Conservation (phyloP, 805 yeast genomes). For the Lachancea fermentati region DNA sequence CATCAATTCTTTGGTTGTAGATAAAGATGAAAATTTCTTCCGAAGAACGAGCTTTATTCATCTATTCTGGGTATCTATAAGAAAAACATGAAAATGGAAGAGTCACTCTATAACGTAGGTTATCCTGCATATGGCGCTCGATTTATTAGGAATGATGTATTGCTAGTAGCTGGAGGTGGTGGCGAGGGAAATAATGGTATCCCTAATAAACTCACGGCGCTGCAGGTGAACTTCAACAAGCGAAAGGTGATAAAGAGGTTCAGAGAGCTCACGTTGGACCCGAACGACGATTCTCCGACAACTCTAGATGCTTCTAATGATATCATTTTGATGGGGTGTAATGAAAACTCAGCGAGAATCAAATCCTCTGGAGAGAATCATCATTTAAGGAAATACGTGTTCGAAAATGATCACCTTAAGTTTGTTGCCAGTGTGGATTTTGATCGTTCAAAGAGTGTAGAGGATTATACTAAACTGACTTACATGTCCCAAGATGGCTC, state of each 20-base stretch:
- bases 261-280: slow-evolving; percentile 55
- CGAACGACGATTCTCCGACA: slow-evolving; percentile 83
- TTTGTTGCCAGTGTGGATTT: slow-evolving; percentile 57
- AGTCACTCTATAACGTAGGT: slow-evolving; percentile 38
- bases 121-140: slow-evolving; percentile 80
- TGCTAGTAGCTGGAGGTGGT: slow-evolving; percentile 88
- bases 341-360: slow-evolving; percentile 57
- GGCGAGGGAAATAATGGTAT: slow-evolving; percentile 91
- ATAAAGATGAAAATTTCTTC: background rate
- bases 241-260: slow-evolving; percentile 46
- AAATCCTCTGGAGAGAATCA: slow-evolving; percentile 53
- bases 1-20: slow-evolving; percentile 1
- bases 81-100: slow-evolving; percentile 20
- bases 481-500: slow-evolving; percentile 52
- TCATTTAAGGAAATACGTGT: slow-evolving; percentile 64
- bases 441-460: slow-evolving; percentile 40
- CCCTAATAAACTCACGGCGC: slow-evolving; percentile 72
- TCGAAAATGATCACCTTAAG: slow-evolving; percentile 55
- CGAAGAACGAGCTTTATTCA: background rate
- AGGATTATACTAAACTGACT: slow-evolving; percentile 57
- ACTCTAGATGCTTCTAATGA: slow-evolving; percentile 53
- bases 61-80: background rate
- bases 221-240: slow-evolving; percentile 50
- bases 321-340: slow-evolving; percentile 66
- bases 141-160: slow-evolving; percentile 53